These are phyloP conservation scores for Skeletonema marinoi DNA, from an alignment of 108 stramenopile genomes.

Conservation along the genomic window DNA sequence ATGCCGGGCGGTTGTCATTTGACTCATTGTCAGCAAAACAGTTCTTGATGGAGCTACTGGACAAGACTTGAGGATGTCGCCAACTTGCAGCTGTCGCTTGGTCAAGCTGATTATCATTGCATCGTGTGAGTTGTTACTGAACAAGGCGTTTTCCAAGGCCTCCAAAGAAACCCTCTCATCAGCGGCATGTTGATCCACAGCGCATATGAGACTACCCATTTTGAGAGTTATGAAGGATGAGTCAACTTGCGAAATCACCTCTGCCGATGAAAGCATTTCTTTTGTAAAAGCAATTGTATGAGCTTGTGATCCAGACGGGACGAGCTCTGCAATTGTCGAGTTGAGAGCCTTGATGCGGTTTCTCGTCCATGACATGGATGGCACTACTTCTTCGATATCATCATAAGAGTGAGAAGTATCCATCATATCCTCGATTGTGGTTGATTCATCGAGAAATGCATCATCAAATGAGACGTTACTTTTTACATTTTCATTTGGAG, in stretches of 20 bases:
- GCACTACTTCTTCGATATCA: slow-evolving; percentile 1
- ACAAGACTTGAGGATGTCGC: slow-evolving; percentile 24
- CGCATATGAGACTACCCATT: slow-evolving; percentile 35
- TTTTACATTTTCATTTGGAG: background rate
- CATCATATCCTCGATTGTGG: background rate
- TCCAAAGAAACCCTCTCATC: slow-evolving; percentile 52
- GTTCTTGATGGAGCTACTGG: slow-evolving; percentile 27
- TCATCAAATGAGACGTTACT: slow-evolving; percentile 37
- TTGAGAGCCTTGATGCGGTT: slow-evolving; percentile 26
- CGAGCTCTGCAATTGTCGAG: slow-evolving; percentile 14
- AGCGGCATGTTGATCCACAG: slow-evolving; percentile 57
- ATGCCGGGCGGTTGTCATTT: slow-evolving; percentile 19
- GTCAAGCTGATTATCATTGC: slow-evolving; percentile 19
- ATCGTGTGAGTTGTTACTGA: slow-evolving; percentile 19
- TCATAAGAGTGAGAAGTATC: background rate
- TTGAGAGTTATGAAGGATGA: slow-evolving; percentile 50
- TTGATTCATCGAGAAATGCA: slow-evolving; percentile 29
- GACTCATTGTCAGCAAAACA: slow-evolving; percentile 11
- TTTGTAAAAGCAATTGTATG: slow-evolving; percentile 40
- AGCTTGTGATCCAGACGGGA: background rate
- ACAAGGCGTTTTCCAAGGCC: slow-evolving; percentile 37
- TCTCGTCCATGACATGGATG: slow-evolving; percentile 25
- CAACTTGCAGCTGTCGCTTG: slow-evolving; percentile 18
- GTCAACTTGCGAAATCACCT: slow-evolving; percentile 53
- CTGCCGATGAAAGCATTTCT: slow-evolving; percentile 40